phyloP scores from a whole-genome alignment of 1,139 yeast genomes.

The Suhomyces chickasaworum region DNA sequence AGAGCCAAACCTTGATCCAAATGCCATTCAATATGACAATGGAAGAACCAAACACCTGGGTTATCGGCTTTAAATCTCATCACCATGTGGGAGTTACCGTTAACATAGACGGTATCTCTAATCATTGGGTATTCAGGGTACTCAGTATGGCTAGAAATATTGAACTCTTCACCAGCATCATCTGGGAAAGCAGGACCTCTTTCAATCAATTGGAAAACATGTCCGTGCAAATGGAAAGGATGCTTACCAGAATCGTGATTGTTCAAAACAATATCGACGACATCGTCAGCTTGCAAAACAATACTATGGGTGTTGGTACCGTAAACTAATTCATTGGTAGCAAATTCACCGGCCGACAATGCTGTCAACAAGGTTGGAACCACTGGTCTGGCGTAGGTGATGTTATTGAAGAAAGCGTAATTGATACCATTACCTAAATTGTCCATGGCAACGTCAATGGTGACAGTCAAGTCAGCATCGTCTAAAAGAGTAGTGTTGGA shows the following conservation, averaged over 20 bases:
- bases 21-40: constrained; percentile 68
- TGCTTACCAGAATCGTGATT: constrained; percentile 76
- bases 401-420: constrained; percentile 88
- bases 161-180: constrained; percentile 41
- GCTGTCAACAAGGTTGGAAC: constrained; percentile 82
- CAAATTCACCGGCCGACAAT: constrained; percentile 64
- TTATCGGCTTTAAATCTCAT: constrained; percentile 58
- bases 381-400: constrained; percentile 74
- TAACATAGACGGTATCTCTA: constrained; percentile 69
- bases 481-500: constrained; percentile 52
- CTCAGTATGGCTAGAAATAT: constrained; percentile 36
- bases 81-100: constrained; percentile 68
- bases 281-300: constrained; percentile 69
- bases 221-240: constrained; percentile 91
- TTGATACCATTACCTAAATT: constrained; percentile 80
- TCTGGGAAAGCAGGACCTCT: constrained; percentile 37
- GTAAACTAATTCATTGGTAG: constrained; percentile 50
- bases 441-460: constrained; percentile 72
- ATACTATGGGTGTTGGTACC: constrained; percentile 78
- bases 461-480: constrained; percentile 67
- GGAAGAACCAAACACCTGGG: constrained; percentile 69
- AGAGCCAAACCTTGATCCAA: constrained; percentile 62
- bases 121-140: constrained; percentile 58
- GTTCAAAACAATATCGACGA: constrained; percentile 67
- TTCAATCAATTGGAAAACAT: constrained; percentile 62